phyloP scores from a whole-genome alignment of 768 basidiomycete species.

The Leucogyrophana mollusca region DNA sequence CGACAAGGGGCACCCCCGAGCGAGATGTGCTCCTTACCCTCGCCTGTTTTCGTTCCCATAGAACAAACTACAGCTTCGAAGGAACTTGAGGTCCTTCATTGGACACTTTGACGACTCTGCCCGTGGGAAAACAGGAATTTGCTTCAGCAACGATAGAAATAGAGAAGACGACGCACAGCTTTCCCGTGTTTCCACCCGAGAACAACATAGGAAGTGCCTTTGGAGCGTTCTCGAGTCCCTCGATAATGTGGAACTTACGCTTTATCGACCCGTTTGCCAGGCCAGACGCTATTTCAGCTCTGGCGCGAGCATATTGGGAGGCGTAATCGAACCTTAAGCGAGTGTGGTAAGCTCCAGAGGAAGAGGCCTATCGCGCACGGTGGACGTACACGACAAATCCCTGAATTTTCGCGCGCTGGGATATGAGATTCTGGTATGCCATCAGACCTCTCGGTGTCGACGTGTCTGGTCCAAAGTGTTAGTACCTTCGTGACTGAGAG shows the following conservation, averaged over 20 bases:
- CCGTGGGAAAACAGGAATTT: constrained; percentile 10
- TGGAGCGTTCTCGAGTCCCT: constrained; percentile 75
- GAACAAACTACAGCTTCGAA: too few relatives aligned
- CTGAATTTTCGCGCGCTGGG: constrained; percentile 74
- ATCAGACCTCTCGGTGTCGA: constrained; percentile 62
- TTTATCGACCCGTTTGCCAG: constrained; percentile 72
- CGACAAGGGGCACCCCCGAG: too few relatives aligned
- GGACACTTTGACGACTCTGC: constrained; percentile 59
- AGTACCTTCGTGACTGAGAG: not conserved
- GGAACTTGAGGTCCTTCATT: constrained; percentile 29
- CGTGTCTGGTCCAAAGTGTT: constrained; percentile 39
- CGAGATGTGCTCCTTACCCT: too few relatives aligned
- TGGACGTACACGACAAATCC: constrained; percentile 76
- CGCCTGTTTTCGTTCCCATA: too few relatives aligned
- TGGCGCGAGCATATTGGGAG: constrained; percentile 54
- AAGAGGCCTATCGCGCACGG: not conserved
- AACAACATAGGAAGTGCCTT: constrained; percentile 69
- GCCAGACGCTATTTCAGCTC: constrained; percentile 53
- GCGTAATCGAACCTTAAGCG: constrained; percentile 71
- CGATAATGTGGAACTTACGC: constrained; percentile 75
- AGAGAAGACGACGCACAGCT: constrained; percentile 44
- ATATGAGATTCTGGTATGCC: constrained; percentile 68
- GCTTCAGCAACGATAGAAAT: not conserved
- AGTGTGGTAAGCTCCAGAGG: constrained; percentile 2
- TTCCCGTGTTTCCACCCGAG: constrained; percentile 76